Evolutionary conservation across 108 stramenopile species (phyloP), one percentile per base, ranked within the genome.

Genomic region (Conticribra weissflogii): DNA sequence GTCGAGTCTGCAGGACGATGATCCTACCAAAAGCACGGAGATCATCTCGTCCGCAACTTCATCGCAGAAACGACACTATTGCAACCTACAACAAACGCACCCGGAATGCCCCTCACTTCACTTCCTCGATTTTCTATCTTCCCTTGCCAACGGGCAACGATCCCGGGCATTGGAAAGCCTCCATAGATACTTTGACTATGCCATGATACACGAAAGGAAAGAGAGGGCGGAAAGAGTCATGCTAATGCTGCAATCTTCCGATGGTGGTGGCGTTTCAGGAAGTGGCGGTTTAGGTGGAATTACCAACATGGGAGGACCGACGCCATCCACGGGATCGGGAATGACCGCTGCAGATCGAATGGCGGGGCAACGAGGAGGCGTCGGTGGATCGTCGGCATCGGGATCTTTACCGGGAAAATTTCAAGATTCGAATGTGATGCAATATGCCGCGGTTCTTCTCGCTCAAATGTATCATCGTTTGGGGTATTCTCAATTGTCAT

Each of bases 181-280:
- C 29, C 97, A 98, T 72, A 84, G 91, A 28, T 98, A 94, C 83
- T 96, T 96, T 78, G 97, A 97, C 68, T 95, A 94, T 66, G 90
- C 91, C 34, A 85, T 88, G 79, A 84, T 94, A 25, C 73, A 84
- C 36, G 84, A 86, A 50, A 44, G 79, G 2, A 81, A 69, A 66
- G 80, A 71, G 19, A 63, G 86, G 4, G 81, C 69, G n/a, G 79
- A 72, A 23, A 23, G 69, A 9, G 36, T 12, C 72, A 66, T 25
- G 48, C 63, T 46, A 18, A 65, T 61, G 50, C 59, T n/a, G n/a
- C n/a, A n/a, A n/a, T n/a, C n/a, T n/a, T n/a, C n/a, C 19, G 31
- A 41, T 56, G 41, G 67, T 19, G 54, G 36, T 55, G 68, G n/a
- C 7, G 22, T 12, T 3, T 16, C 30, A 17, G 41, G 31, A 51